Evolutionary conservation across 805 yeast genomes (phyloP), one percentile per base, ranked within the genome.

Genomic region (Wickerhamiella kazuoi): DNA sequence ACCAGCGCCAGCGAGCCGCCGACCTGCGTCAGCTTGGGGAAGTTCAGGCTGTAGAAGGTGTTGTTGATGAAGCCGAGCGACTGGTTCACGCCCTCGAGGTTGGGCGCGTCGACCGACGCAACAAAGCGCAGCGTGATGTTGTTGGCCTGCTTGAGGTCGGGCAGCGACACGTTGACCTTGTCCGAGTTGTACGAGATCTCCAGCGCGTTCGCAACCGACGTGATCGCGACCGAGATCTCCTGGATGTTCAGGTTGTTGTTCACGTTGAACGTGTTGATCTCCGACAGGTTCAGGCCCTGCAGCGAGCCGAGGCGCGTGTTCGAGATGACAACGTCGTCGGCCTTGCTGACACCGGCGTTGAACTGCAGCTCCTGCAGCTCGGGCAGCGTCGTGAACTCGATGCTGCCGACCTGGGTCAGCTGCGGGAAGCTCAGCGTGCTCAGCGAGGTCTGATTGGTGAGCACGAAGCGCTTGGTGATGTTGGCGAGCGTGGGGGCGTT

Each of bases 111-210:
- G 46, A 86, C 68, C 17, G 86, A 70, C 45, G 77, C 62, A 52
- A 84, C 79, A 53, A 76, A 78, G 64, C 81, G 79, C 71, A 87
- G 73, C 47, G 83, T 74, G 54, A 90, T 66, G 72, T 82, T 79
- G 72, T 80, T 79, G 48, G 94, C 97, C 77, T 84, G 72, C 49
- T 68, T 52, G 60, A 90, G 74, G 52, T 69, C 59, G 37, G 64
- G 62, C 47, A 64, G 53, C 38, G 52, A 41, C 30, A 60, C 65
- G 61, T 77, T 76, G 49, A 86, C 83, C 44, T 71, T 65, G 46
- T 76, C 76, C 57, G 94, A 79, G 69, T 90, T 90, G 69, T 70
- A 79, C 47, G 94, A 74, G 57, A 90, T 75, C 53, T 77, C 74
- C 53, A 90, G 69, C 46, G 76, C 59, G 58, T 72, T 72, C 45